Conservation (phyloP, 2,329 filamentous ascomycete genomes). For the Ophidiomyces ophidiicola region DNA sequence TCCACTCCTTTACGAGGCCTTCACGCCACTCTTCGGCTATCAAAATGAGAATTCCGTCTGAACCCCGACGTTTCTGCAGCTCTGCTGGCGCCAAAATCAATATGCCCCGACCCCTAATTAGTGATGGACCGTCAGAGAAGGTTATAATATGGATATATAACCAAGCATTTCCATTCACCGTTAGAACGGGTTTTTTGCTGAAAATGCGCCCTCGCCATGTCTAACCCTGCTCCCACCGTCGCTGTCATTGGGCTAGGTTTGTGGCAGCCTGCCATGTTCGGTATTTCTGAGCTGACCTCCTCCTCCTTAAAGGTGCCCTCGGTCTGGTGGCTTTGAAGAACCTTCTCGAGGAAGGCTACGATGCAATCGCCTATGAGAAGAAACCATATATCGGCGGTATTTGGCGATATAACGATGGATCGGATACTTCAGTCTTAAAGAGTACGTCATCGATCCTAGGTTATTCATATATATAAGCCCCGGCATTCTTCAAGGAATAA, state of each 20-base stretch:
- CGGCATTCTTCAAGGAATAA: too few relatives aligned
- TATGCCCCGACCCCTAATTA: too few relatives aligned
- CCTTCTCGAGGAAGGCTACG: conserved; percentile 35
- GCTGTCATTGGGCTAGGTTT: not conserved
- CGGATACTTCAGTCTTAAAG: conserved; percentile 27
- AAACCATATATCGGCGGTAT: conserved; percentile 34
- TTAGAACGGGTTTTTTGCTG: too few relatives aligned
- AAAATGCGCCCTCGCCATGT: too few relatives aligned
- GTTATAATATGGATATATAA: too few relatives aligned
- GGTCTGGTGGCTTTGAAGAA: conserved; percentile 35
- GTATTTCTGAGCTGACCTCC: not conserved
- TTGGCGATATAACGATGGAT: conserved; percentile 34
- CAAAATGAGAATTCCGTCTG: too few relatives aligned
- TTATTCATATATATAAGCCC: conserved; percentile 2
- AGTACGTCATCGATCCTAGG: conserved; percentile 5
- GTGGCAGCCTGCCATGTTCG: not conserved
- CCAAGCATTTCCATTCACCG: too few relatives aligned
- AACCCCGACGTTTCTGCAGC: too few relatives aligned
- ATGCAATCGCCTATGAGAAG: conserved; percentile 35
- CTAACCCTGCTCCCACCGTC: not conserved
- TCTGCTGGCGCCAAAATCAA: too few relatives aligned
- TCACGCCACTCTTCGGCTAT: too few relatives aligned
- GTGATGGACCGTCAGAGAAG: too few relatives aligned
- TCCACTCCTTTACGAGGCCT: too few relatives aligned
- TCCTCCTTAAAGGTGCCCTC: conserved; percentile 22